Evolutionary conservation across 331 rosid genomes (phyloP), one percentile per base, ranked within the genome.

Genomic region (Quercus tomentella): DNA sequence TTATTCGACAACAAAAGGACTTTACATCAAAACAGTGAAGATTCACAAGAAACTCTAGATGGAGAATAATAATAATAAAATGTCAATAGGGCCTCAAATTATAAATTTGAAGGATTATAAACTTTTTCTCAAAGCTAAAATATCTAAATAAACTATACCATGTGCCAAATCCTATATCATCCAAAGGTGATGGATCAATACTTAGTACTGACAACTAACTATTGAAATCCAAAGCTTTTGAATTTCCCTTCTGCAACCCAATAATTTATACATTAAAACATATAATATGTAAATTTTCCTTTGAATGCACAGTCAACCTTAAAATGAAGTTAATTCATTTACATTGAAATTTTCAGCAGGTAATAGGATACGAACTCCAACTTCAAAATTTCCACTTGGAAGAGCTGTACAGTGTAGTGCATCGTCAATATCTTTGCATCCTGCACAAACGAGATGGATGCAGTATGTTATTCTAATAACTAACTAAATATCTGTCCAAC

Each of bases 361-460:
- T 78, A 25, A 70, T 71, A 89, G 97, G 99, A 96, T 96, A 96
- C 98, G 97, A 67, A 96, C 99, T 87, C 98, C 99, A 86, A 96
- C 98, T 90, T 93, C 98, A 58, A 88, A 96, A 87, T 91, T 96
- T 83, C 99, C 99, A 90, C 89, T 96, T 69, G 99, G 92, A 83
- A 96, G 97, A 82, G 96, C 67, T 16, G 83, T 72, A 84, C 99
- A 96, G 75, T 96, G 99, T 73, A 96, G 93, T 77, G 98, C 97
- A 89, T 96, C 99, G 76, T 96, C 99, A 52, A 96, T 96, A 87
- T 96, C 99, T 88, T 74, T 96, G 87, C 99, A 96, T 73, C 98
- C 99, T 96, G 86, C 84, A 84, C 30, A 81, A 84, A 84, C 31
- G 71, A 84, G 81, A 81, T 74, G 79, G 76, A 31, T 30, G 33